Base-by-base conservation (phyloP, 352 stramenopile species). In the Globisporangium okanoganense region DNA sequence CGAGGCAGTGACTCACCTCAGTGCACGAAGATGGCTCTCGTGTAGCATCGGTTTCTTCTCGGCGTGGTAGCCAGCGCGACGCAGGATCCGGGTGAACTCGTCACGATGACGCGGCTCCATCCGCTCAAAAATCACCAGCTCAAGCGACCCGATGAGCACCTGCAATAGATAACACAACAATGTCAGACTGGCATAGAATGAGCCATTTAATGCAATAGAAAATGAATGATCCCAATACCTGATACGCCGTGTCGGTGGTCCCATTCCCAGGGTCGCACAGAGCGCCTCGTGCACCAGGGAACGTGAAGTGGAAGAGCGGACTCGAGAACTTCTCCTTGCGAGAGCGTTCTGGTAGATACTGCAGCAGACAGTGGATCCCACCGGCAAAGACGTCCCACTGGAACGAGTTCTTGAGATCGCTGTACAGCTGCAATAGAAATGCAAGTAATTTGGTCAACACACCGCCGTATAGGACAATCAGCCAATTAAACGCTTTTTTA, bases 121-220 rank as follows among this genome's bases (percentile, higher is more conserved):
- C 10, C 80, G 79, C 63, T 94, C 85, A 59, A 94, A 94, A 49
- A 94, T 88, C n/a, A 94, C 75, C 29, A 94, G 56, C 61, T 94
- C 85, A 9, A 94, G 62, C 9, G 75, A 89, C n/a, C 85, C 85
- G 2, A 80, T 71, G 2, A 94, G 69, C 22, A 94, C 76, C 73
- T 90, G 53, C 2, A 43, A 58, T 29, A 53, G 18, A 10, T 20
- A 20, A 5, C 5, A 54, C 14, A 25, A 40, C 33, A 38, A 25
- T 38, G 47, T 20, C 60, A 60, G 41, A 60, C 43, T 27, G 29
- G 41, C 40, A 48, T 20, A 14, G 40, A 33, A 7, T 35, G 5
- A 43, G n/a, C 29, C n/a, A 45, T 45, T 22, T 16, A 44, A 44
- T 45, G 40, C 40, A 22, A 18, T n/a, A 43, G 12, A n/a, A 43